These are phyloP conservation scores for Aspergillus nidulans DNA, from an alignment of 495 filamentous ascomycete genomes.

Conservation along the genomic window DNA sequence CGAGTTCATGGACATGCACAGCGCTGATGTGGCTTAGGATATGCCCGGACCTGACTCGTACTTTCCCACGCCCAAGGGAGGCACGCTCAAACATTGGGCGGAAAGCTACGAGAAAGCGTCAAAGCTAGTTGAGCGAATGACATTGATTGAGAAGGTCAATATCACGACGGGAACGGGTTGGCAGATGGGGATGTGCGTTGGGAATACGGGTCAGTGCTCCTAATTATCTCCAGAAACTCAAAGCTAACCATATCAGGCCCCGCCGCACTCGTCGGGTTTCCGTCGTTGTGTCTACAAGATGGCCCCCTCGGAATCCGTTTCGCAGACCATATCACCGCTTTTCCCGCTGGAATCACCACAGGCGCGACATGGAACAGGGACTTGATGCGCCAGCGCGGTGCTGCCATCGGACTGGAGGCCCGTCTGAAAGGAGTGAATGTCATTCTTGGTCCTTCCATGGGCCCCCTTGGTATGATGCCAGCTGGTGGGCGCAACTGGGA, in stretches of 20 bases:
- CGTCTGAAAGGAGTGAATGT: slow-evolving; percentile 70
- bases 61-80: slow-evolving; percentile 81
- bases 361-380: slow-evolving; percentile 85
- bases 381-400: slow-evolving; percentile 68
- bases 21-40: slow-evolving; percentile 6
- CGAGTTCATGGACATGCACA: neutral
- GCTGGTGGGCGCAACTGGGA: slow-evolving; percentile 92
- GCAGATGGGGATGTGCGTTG: slow-evolving; percentile 86
- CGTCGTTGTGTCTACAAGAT: slow-evolving; percentile 84
- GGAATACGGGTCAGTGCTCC: slow-evolving; percentile 61
- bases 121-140: slow-evolving; percentile 75
- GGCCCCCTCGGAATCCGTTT: slow-evolving; percentile 80
- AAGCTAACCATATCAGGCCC: slow-evolving; percentile 40
- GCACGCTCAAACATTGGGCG: slow-evolving; percentile 67
- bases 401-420: slow-evolving; percentile 65
- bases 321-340: slow-evolving; percentile 70
- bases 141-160: slow-evolving; percentile 87
- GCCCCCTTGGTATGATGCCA: slow-evolving; percentile 74
- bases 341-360: slow-evolving; percentile 78
- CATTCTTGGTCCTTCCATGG: slow-evolving; percentile 71
- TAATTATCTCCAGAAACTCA: neutral
- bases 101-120: slow-evolving; percentile 79
- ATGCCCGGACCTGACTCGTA: slow-evolving; percentile 59
- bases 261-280: slow-evolving; percentile 68
- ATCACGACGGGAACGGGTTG: slow-evolving; percentile 90